Evolutionary conservation across 2,329 filamentous ascomycete genomes (phyloP).

Genomic region (Aspergillus awamori): DNA sequence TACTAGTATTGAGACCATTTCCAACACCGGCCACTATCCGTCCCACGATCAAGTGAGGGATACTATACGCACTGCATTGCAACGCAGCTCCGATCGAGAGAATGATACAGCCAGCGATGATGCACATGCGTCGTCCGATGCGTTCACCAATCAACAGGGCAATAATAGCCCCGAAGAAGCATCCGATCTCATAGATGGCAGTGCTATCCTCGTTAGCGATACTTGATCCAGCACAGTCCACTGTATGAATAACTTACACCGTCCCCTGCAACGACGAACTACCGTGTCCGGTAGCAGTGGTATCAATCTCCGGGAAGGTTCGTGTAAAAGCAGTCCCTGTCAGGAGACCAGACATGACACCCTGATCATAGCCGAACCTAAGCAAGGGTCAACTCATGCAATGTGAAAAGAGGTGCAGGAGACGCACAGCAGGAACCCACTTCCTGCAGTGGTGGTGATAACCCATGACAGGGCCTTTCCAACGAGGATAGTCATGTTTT

Average conservation of each 20-base stretch:
- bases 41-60: constrained; percentile 45
- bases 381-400: constrained; percentile 5
- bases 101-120: constrained; percentile 47
- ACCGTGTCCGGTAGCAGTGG: constrained; percentile 37
- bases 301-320: constrained; percentile 34
- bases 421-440: constrained; percentile 45
- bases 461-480: constrained; percentile 44
- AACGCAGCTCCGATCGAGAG: constrained; percentile 35
- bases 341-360: constrained; percentile 42
- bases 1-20: constrained; percentile 50
- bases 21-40: constrained; percentile 53
- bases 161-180: constrained; percentile 58
- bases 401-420: constrained; percentile 19
- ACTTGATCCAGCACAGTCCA: too few relatives aligned
- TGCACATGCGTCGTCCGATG: constrained; percentile 52
- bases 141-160: constrained; percentile 50
- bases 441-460: constrained; percentile 47
- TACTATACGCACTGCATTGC: constrained; percentile 27
- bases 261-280: constrained; percentile 51
- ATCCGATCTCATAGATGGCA: constrained; percentile 56
- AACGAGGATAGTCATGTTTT: constrained; percentile 30
- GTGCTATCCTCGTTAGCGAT: constrained; percentile 28
- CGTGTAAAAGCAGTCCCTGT: constrained; percentile 32
- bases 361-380: constrained; percentile 43
- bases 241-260: constrained; percentile 31